phyloP scores from a whole-genome alignment of 768 basidiomycete species.

The Mycena chlorophos region DNA sequence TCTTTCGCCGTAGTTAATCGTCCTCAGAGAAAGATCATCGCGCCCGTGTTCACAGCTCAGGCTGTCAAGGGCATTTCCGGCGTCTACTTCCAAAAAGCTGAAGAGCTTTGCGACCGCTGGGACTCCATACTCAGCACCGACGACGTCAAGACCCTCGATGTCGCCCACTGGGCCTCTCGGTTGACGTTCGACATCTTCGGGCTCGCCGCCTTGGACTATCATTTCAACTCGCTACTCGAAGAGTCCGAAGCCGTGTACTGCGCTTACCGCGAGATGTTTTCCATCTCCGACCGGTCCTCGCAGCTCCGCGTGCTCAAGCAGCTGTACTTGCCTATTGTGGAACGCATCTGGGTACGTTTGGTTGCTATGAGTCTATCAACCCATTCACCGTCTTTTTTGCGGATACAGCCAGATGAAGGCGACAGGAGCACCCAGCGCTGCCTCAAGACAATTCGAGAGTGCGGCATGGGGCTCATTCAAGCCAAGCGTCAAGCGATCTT shows the following conservation, averaged over 20 bases:
- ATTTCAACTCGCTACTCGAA: slow-evolving; percentile 49
- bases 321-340: slow-evolving; percentile 47
- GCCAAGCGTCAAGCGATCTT: slow-evolving; percentile 41
- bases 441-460: slow-evolving; percentile 38
- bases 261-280: slow-evolving; percentile 43
- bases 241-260: slow-evolving; percentile 39
- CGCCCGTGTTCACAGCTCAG: slow-evolving; percentile 50
- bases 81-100: slow-evolving; percentile 52
- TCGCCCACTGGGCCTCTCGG: slow-evolving; percentile 59
- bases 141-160: slow-evolving; percentile 38
- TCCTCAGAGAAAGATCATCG: slow-evolving; percentile 44
- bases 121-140: slow-evolving; percentile 30
- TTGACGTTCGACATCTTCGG: slow-evolving; percentile 67
- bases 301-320: slow-evolving; percentile 41
- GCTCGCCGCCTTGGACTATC: slow-evolving; percentile 54
- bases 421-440: slow-evolving; percentile 39
- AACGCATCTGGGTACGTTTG: slow-evolving; percentile 44
- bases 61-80: slow-evolving; percentile 46
- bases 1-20: background rate
- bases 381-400: slow-evolving; percentile 1
- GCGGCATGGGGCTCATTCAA: slow-evolving; percentile 45
- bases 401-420: slow-evolving; percentile 46
- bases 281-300: slow-evolving; percentile 48
- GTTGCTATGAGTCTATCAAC: background rate
- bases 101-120: slow-evolving; percentile 50